phyloP scores from a whole-genome alignment of 148 eudicot species.

The Camellia granthamiana region DNA sequence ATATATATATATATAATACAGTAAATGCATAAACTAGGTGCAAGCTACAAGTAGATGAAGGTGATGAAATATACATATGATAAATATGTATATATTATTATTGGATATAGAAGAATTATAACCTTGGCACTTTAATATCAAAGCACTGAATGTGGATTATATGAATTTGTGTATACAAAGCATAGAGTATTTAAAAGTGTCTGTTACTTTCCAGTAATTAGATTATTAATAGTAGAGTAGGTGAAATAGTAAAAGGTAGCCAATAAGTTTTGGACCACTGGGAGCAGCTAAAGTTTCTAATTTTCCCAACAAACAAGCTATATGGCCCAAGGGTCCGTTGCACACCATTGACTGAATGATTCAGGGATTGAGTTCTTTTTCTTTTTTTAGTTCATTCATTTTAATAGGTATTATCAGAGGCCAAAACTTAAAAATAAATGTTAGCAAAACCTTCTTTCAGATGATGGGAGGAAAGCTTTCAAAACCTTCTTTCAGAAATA shows the following conservation, averaged over 20 bases:
- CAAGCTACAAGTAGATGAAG: not conserved
- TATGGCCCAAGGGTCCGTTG: not conserved
- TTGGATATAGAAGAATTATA: not conserved
- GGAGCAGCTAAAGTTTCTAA: not conserved
- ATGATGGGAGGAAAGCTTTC: not conserved
- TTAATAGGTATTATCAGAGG: not conserved
- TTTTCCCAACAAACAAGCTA: not conserved
- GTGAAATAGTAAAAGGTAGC: not conserved
- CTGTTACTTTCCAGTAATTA: no score
- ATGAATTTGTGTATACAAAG: not conserved
- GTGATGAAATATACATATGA: not conserved
- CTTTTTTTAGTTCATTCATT: not conserved
- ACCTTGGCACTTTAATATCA: not conserved
- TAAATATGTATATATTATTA: not conserved
- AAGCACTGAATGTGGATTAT: not conserved
- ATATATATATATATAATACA: not conserved
- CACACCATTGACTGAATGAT: not conserved
- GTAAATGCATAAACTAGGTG: not conserved
- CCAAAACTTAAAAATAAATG: not conserved
- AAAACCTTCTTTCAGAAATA: constrained; percentile 1
- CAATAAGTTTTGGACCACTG: not conserved
- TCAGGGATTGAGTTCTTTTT: not conserved
- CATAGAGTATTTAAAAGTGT: no score
- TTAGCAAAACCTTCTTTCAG: not conserved
- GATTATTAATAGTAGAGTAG: not conserved